These are phyloP conservation scores for Sporobolomyces roseus DNA, from an alignment of 768 basidiomycete species.

Conservation along the genomic window DNA sequence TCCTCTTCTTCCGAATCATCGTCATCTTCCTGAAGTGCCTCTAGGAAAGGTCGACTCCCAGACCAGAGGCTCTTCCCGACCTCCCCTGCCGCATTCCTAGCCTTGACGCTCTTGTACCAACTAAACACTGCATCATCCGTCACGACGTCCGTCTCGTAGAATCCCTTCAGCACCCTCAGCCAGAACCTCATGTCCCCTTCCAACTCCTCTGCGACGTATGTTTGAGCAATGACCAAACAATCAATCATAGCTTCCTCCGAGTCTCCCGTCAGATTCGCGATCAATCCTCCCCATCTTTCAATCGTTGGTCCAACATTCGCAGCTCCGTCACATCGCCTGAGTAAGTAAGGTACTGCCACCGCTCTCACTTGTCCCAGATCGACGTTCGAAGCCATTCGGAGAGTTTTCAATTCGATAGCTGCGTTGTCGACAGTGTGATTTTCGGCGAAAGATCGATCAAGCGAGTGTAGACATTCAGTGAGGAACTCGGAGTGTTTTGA, in stretches of 20 bases:
- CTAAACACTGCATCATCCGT: slow-evolving; percentile 83
- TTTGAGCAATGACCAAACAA: slow-evolving; percentile 74
- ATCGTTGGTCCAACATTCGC: slow-evolving; percentile 59
- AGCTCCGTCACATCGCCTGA: slow-evolving; percentile 65
- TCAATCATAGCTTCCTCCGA: slow-evolving; percentile 62
- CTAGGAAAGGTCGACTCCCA: slow-evolving; percentile 65
- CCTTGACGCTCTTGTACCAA: slow-evolving; percentile 67
- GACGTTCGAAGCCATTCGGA: slow-evolving; percentile 95
- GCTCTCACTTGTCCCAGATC: slow-evolving; percentile 77
- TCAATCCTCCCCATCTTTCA: slow-evolving; percentile 73
- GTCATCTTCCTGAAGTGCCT: slow-evolving; percentile 63
- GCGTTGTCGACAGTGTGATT: slow-evolving; percentile 89
- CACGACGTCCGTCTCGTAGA: slow-evolving; percentile 88
- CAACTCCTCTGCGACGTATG: slow-evolving; percentile 54
- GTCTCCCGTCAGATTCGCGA: slow-evolving; percentile 74
- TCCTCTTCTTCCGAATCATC: slow-evolving; percentile 49
- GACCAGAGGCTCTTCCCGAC: slow-evolving; percentile 49
- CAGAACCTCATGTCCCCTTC: slow-evolving; percentile 61
- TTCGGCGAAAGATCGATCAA: slow-evolving; percentile 88
- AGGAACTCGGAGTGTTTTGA: slow-evolving; percentile 61
- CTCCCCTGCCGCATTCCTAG: slow-evolving; percentile 65
- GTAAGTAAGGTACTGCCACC: slow-evolving; percentile 79
- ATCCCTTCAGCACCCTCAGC: slow-evolving; percentile 73
- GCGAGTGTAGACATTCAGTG: slow-evolving; percentile 71
- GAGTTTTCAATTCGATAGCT: slow-evolving; percentile 86